These are phyloP conservation scores for Fagopyrum tataricum DNA, from an alignment of 148 eudicot species.

Conservation along the genomic window DNA sequence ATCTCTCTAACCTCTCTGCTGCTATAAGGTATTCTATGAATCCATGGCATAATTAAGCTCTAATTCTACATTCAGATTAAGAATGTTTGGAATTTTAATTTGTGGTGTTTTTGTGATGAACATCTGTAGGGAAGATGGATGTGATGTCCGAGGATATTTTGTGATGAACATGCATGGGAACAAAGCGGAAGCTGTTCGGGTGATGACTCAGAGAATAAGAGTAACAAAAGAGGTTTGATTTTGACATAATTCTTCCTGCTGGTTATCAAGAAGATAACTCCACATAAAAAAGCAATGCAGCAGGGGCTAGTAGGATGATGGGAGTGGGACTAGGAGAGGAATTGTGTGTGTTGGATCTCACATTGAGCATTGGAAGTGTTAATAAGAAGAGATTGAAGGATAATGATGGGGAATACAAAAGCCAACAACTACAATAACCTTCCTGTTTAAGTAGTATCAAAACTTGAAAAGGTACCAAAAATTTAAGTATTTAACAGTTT, in stretches of 20 bases:
- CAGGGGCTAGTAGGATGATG: conserved; percentile 5
- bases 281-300: background rate
- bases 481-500: background rate
- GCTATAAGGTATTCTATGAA: conserved; percentile 51
- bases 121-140: conserved; percentile 64
- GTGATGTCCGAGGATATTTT: conserved; percentile 77
- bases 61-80: no score
- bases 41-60: background rate
- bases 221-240: background rate
- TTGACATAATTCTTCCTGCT: background rate
- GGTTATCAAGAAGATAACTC: background rate
- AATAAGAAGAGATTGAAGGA: conserved; percentile 11
- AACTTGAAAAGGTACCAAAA: background rate
- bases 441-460: background rate
- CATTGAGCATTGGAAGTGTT: conserved; percentile 15
- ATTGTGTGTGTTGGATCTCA: conserved; percentile 15
- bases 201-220: background rate
- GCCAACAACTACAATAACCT: background rate
- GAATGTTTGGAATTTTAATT: background rate
- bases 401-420: background rate
- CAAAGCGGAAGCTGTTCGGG: conserved; percentile 9
- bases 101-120: background rate
- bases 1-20: conserved; percentile 88
- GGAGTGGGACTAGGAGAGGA: background rate
- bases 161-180: conserved; percentile 17